phyloP scores from a whole-genome alignment of 192 early-diverging fungal genomes.

The Podila verticillata region DNA sequence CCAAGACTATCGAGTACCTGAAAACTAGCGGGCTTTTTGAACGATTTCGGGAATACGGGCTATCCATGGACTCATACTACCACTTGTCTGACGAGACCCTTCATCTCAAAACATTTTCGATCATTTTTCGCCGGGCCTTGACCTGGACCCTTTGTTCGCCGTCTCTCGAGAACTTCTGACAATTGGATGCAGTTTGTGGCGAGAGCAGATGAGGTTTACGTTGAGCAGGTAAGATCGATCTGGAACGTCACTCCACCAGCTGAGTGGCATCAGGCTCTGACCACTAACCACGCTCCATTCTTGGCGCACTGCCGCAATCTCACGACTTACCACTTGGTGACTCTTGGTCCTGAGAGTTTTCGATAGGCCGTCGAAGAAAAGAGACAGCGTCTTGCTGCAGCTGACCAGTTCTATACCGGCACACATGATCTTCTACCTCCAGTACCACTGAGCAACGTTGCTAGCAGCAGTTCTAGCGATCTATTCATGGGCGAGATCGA shows the following conservation, averaged over 20 bases:
- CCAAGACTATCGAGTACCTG: neutral
- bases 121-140: neutral
- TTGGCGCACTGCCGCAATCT: constrained; percentile 14
- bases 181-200: constrained; percentile 19
- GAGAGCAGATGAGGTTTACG: neutral
- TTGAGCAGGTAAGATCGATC: constrained; percentile 2
- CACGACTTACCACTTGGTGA: neutral
- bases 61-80: neutral
- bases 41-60: neutral
- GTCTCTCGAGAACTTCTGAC: constrained; percentile 5
- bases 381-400: neutral
- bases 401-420: neutral
- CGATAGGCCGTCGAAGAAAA: constrained; percentile 17
- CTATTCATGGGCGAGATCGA: constrained; percentile 2
- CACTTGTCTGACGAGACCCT: too few species aligned
- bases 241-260: neutral
- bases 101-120: neutral
- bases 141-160: constrained; percentile 19
- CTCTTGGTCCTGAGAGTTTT: constrained; percentile 3
- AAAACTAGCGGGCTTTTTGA: neutral
- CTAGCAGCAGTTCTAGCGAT: neutral
- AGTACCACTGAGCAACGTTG: neutral
- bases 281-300: neutral
- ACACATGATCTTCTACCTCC: neutral
- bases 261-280: neutral